Evolutionary conservation across 2,329 filamentous ascomycete species (phyloP), one percentile per base, ranked within the genome.

Genomic region (Apiospora marii): DNA sequence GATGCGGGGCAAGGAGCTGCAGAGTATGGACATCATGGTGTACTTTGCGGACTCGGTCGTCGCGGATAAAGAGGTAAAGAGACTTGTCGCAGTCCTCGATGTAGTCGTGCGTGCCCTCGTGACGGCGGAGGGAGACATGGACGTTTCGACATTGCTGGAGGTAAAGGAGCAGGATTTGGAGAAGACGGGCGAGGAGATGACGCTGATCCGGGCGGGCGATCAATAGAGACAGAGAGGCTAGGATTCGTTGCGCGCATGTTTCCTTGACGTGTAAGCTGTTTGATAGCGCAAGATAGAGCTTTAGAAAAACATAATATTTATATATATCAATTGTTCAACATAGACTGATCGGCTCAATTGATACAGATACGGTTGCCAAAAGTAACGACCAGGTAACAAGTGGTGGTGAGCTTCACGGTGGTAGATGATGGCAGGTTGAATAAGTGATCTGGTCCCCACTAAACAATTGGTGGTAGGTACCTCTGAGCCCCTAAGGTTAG

Each of bases 11-110:
- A 46, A 46, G 41, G 41, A 44, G 24, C 67, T 68, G n/a, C 24
- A 46, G 24, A 24, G 43, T 24, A 46, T 68, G 16, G 43, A 68
- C 24, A 43, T 48, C 43, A 37, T 49, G 27, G 27, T 46, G 30
- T 68, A 46, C 34, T 68, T 46, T n/a, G 22, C 37, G 24, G 67
- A 68, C 24, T 19, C 43, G 24, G 43, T 49, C 3, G 43, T 68
- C 13, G 6, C 7, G 24, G 67, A 68, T 13, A 16, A 34, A 12
- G 13, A 30, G 16, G 67, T 68, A 4, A 46, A 14, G 16, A 46
- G 43, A 22, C 43, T 68, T 14, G 19, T 68, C 7, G 67, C 67
- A n/a, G 67, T 68, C 14, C 43, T 68, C 41, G 67, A 68, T 24
- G 12, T 22, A 2, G 37, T 68, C 13, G 67, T 68, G 12, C 37